Evolutionary conservation across 495 filamentous ascomycete species (phyloP), one percentile per base, ranked within the genome.

Genomic region (Penicillium salamii): DNA sequence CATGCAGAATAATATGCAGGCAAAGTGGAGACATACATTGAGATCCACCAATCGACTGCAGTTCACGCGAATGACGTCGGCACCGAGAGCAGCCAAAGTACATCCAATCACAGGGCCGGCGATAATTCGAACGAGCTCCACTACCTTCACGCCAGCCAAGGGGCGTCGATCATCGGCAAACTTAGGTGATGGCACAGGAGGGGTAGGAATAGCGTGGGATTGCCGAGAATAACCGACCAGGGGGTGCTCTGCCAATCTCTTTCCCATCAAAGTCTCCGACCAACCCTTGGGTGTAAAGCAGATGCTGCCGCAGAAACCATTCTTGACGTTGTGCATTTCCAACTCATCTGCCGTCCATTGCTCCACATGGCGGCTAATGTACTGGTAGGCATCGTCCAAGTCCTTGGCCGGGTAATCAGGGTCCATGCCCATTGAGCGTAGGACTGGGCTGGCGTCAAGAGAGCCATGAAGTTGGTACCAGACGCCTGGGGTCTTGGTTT

Each of bases 101-200:
- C 74, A 64, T 0, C 71, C 69, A 12, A 83, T 71, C 6, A 73
- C 65, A 0, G 81, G 80, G 3, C 75, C 80, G 5, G 81, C 80
- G 49, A 85, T 82, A 13, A 83, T 72, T n/a, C 81, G 58, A 5
- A 76, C 77, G 20, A 83, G 63, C 45, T 84, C 81, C 8, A 85
- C 58, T 4, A 85, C 70, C 55, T 83, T 85, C 18, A 84, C 59
- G 0, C 81, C 79, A 2, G 77, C 75, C 1, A 86, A 67, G 0
- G 81, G 81, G 3, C 66, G 56, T 12, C 14, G 32, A 43, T 68
- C 59, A 5, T 21, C n/a, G 11, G n/a, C 9, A 1, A 24, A 17
- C 34, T 50, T 53, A 28, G 46, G 35, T 2, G 54, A 33, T 7
- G 58, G 54, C 0, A 49, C 38, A 1, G 51, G 12, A 8, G 54